These are phyloP conservation scores for Gremmenia infestans DNA, from an alignment of 2,329 filamentous ascomycete genomes.

Conservation along the genomic window DNA sequence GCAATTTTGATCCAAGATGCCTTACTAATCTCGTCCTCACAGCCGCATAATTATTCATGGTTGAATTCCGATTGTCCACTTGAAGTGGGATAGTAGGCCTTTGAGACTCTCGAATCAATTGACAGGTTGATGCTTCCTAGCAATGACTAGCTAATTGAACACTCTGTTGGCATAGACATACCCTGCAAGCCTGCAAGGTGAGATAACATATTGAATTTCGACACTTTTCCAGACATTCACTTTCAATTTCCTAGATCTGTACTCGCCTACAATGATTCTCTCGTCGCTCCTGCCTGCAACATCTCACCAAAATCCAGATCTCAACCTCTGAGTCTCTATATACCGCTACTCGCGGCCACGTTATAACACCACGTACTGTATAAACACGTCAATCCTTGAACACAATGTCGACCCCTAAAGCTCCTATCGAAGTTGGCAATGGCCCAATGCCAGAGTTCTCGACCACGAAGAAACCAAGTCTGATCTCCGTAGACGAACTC, in stretches of 20 bases:
- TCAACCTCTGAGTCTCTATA: background rate
- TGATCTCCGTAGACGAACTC: constrained; percentile 4
- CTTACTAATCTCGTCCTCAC: too few species aligned
- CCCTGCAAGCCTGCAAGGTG: too few species aligned
- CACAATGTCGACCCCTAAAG: background rate
- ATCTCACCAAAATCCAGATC: background rate
- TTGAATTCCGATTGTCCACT: too few species aligned
- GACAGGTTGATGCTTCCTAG: too few species aligned
- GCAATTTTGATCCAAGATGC: too few species aligned
- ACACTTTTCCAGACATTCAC: background rate
- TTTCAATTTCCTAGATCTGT: background rate
- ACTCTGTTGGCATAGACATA: too few species aligned
- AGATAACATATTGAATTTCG: too few species aligned
- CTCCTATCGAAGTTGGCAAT: background rate
- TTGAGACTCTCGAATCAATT: too few species aligned
- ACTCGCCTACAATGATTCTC: background rate
- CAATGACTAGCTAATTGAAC: too few species aligned
- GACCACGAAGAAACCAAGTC: background rate
- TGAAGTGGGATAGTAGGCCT: too few species aligned
- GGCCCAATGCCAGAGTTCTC: background rate
- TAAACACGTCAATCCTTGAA: background rate
- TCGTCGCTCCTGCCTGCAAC: background rate
- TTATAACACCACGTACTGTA: background rate
- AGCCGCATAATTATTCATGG: too few species aligned
- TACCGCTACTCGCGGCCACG: background rate